Conservation (phyloP, 345 rosid genomes). For the Physaria fendleri region DNA sequence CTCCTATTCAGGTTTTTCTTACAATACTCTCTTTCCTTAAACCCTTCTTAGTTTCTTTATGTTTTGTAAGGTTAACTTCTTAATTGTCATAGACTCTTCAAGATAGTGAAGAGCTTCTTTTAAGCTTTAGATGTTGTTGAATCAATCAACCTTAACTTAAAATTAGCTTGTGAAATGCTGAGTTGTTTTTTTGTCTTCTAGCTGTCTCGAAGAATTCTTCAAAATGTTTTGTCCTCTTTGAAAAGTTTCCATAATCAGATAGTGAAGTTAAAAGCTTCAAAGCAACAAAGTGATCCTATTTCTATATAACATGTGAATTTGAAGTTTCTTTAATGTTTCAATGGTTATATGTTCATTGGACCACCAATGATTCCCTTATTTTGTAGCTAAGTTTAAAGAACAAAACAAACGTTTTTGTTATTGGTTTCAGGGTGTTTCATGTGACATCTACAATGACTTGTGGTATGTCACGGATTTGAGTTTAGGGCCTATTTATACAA, state of each 20-base stretch:
- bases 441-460: conserved; percentile 59
- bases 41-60: not conserved
- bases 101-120: conserved; percentile 1
- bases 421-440: conserved; percentile 74
- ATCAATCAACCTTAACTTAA: conserved; percentile 7
- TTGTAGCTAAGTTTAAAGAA: not conserved
- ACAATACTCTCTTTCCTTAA: not conserved
- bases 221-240: conserved; percentile 14
- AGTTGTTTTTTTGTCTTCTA: conserved; percentile 16
- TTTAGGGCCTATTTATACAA: conserved; percentile 70
- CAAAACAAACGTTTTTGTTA: not conserved
- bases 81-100: not conserved
- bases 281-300: conserved; percentile 24
- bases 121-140: not conserved
- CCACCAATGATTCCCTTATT: conserved; percentile 17
- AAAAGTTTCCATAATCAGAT: conserved; percentile 21
- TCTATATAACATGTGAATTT: conserved; percentile 19
- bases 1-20: conserved; percentile 72
- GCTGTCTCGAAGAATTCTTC: conserved; percentile 24
- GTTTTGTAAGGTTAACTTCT: not conserved
- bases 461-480: conserved; percentile 77
- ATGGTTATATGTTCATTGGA: conserved; percentile 13
- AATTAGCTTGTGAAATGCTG: not conserved
- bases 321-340: conserved; percentile 21
- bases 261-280: conserved; percentile 21